Evolutionary conservation across 2,329 filamentous ascomycete genomes (phyloP).

Genomic region (Exutisphaerella laricina): DNA sequence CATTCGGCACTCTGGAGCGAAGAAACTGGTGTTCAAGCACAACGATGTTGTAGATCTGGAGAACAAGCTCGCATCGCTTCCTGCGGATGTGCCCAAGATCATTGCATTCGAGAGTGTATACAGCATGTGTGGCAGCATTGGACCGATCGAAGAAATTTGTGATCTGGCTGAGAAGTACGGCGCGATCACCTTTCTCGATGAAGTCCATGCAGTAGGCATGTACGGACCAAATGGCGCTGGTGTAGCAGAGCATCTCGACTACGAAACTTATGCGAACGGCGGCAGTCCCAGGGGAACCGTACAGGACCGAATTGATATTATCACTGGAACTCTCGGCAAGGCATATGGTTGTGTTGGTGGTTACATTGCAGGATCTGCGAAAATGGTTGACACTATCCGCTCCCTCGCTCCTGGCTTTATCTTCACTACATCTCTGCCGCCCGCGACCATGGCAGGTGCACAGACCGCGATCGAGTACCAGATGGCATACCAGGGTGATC

Average conservation of each 20-base stretch:
- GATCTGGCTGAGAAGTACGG: constrained; percentile 97
- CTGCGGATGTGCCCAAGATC: constrained; percentile 83
- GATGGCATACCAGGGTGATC: constrained; percentile 75
- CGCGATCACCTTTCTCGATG: constrained; percentile 93
- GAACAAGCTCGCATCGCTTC: constrained; percentile 82
- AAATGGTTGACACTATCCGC: constrained; percentile 85
- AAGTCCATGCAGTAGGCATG: constrained; percentile 99
- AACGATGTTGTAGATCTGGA: constrained; percentile 94
- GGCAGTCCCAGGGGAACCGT: constrained; percentile 73
- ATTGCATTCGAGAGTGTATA: constrained; percentile 99
- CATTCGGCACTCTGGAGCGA: constrained; percentile 92
- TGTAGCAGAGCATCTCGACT: constrained; percentile 96
- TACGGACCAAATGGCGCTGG: constrained; percentile 94
- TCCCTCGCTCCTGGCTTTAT: constrained; percentile 97
- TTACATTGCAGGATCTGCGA: constrained; percentile 86
- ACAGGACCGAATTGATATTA: constrained; percentile 96
- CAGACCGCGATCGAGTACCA: constrained; percentile 91
- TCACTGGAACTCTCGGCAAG: constrained; percentile 94
- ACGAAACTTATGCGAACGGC: constrained; percentile 73
- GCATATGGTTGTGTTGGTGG: constrained; percentile 97
- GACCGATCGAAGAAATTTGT: constrained; percentile 91
- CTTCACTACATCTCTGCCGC: constrained; percentile 94
- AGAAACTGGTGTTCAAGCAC: constrained; percentile 98
- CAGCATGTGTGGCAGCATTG: constrained; percentile 98
- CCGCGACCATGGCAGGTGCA: constrained; percentile 94